Conservation (phyloP, 2,329 filamentous ascomycete genomes). For the Coniosporium tulheliwenetii region DNA sequence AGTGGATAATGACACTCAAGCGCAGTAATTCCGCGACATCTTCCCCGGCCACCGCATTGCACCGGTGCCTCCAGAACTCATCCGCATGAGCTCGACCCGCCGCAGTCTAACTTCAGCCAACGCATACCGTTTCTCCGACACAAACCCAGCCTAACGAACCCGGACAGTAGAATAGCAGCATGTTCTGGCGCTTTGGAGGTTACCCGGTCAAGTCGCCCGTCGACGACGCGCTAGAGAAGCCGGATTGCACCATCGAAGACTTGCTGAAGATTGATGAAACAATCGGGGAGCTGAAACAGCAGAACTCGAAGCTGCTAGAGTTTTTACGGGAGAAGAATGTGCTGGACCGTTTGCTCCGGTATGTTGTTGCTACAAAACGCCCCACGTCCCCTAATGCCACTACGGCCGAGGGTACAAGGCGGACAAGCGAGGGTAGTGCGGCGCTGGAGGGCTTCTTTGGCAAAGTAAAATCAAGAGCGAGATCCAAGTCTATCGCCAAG, state of each 20-base stretch:
- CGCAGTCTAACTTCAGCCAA: background rate
- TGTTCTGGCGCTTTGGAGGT: slow-evolving; percentile 99
- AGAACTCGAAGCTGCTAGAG: slow-evolving; percentile 95
- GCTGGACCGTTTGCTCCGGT: slow-evolving; percentile 72
- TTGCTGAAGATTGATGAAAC: slow-evolving; percentile 90
- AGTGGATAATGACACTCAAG: too few species aligned
- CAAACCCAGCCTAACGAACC: background rate
- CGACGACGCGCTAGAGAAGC: slow-evolving; percentile 91
- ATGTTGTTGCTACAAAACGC: slow-evolving; percentile 67
- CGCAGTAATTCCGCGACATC: too few species aligned
- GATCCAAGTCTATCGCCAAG: slow-evolving; percentile 26
- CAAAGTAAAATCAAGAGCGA: slow-evolving; percentile 23
- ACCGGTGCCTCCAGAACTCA: too few species aligned
- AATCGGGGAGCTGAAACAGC: slow-evolving; percentile 94
- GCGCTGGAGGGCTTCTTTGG: slow-evolving; percentile 25
- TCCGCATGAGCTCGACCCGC: too few species aligned
- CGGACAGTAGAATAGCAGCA: slow-evolving; percentile 35
- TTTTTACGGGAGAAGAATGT: slow-evolving; percentile 80
- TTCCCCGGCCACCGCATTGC: too few species aligned
- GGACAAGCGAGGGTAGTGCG: slow-evolving; percentile 32
- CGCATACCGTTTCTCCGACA: background rate
- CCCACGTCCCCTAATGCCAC: slow-evolving; percentile 33
- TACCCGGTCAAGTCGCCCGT: slow-evolving; percentile 96
- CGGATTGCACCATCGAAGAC: slow-evolving; percentile 86
- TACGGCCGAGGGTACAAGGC: slow-evolving; percentile 25